Evolutionary conservation across 345 rosid species (phyloP).

Genomic region (Schrenkiella parvula): DNA sequence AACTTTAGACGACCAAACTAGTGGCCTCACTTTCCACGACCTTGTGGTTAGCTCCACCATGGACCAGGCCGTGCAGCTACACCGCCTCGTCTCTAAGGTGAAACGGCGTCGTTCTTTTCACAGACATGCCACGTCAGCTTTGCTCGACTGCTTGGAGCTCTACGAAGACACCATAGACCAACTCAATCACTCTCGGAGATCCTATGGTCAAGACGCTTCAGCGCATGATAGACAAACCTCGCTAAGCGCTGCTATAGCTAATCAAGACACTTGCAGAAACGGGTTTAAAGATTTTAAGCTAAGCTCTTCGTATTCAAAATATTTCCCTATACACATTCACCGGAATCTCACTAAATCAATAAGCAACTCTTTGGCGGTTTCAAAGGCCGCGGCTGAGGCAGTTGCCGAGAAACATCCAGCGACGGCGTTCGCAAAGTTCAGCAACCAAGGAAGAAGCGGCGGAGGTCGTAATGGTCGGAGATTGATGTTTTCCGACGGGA

Average conservation of each 20-base stretch:
- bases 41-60: slow-evolving; percentile 44
- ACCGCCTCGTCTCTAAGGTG: slow-evolving; percentile 40
- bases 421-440: slow-evolving; percentile 1
- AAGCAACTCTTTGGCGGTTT: slow-evolving; percentile 69
- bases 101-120: slow-evolving; percentile 37
- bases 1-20: slow-evolving; percentile 22
- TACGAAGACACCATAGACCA: slow-evolving; percentile 49
- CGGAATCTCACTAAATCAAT: slow-evolving; percentile 57
- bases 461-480: slow-evolving; percentile 37
- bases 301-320: slow-evolving; percentile 35
- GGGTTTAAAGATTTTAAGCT: slow-evolving; percentile 64
- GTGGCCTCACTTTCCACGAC: slow-evolving; percentile 39
- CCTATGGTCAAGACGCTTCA: slow-evolving; percentile 13
- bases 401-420: slow-evolving; percentile 17
- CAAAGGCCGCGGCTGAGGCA: slow-evolving; percentile 33
- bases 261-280: slow-evolving; percentile 64
- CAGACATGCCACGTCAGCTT: slow-evolving; percentile 48
- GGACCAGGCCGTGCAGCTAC: slow-evolving; percentile 53
- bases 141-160: slow-evolving; percentile 63
- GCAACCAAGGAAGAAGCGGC: not conserved
- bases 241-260: slow-evolving; percentile 73
- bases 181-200: slow-evolving; percentile 51
- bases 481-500: slow-evolving; percentile 33
- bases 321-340: slow-evolving; percentile 33
- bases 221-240: slow-evolving; percentile 54